Conservation (phyloP, 202 grass and related monocot genomes). For the Brachypodium distachyon region DNA sequence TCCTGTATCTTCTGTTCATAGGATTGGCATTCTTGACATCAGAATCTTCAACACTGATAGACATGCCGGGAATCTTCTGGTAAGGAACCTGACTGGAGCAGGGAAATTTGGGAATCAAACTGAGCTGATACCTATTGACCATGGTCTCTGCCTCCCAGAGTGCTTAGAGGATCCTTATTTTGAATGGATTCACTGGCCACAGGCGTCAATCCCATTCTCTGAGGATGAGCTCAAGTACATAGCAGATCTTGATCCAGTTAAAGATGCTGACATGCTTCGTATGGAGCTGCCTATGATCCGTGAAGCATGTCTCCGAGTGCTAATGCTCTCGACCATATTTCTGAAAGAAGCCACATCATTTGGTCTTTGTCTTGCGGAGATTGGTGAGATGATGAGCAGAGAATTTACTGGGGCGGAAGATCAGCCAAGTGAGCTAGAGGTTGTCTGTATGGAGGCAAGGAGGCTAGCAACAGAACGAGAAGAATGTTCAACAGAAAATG, state of each 20-base stretch:
- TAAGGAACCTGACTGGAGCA: constrained; percentile 51
- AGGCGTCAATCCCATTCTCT: constrained; percentile 87
- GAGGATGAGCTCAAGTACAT: constrained; percentile 95
- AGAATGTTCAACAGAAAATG: constrained; percentile 42
- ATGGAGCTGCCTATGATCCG: constrained; percentile 89
- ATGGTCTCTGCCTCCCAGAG: constrained; percentile 94
- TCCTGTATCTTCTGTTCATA: constrained; percentile 82
- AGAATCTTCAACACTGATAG: constrained; percentile 98
- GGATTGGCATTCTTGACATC: constrained; percentile 95
- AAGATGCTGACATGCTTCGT: constrained; percentile 78
- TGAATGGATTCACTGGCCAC: constrained; percentile 99
- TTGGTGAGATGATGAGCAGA: constrained; percentile 99
- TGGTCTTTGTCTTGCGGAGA: constrained; percentile 89
- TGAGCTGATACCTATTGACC: constrained; percentile 92
- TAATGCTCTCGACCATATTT: constrained; percentile 94
- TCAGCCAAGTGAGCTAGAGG: constrained; percentile 84
- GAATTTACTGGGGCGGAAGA: constrained; percentile 76
- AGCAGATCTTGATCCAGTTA: constrained; percentile 68
- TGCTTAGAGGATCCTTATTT: constrained; percentile 99
- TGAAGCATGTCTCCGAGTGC: constrained; percentile 80
- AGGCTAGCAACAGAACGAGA: constrained; percentile 55
- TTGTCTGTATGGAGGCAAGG: constrained; percentile 83
- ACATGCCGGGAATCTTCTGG: constrained; percentile 92
- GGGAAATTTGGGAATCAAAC: constrained; percentile 54
- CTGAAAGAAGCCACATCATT: constrained; percentile 77